Evolutionary conservation across 306 rosid species (phyloP), one percentile per base, ranked within the genome.

Genomic region (Cercis canadensis): DNA sequence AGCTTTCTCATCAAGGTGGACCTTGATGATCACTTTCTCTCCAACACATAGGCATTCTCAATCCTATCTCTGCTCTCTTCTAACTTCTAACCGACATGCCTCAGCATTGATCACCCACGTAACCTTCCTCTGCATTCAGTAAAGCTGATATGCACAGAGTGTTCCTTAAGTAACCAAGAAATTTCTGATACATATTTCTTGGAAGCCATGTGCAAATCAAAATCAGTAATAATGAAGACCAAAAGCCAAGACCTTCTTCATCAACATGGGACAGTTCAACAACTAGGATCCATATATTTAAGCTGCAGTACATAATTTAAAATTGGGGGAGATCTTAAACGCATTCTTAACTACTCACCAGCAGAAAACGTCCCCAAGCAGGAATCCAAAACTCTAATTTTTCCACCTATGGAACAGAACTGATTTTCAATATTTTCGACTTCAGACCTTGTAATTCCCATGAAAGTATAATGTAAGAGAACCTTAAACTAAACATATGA

Each of bases 91-190:
- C 3, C 29, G 2, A 1, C 2, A 24, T 24, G 3, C 29, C 29
- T 24, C 29, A 1, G 29, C 29, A n/a, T 24, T 24, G 29, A 24
- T 24, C 29, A 49, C 16, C 8, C 14, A 66, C 34, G 34, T 29
- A 11, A 37, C 24, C 39, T 67, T 49, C 24, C 19, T 32, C 62
- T 19, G 52, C 62, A 52, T 52, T 52, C 60, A 52, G 60, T n/a
- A 7, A 67, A 67, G 50, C 51, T 12, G 24, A 56, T 16, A 44
- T 6, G 14, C 55, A 68, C 31, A 56, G n/a, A 39, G 31, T 14
- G 41, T 21, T 68, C 46, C 14, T 10, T 19, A 57, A 56, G 52
- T 11, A 43, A 43, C 16, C 65, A 9, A 56, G 56, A 43, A 37
- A 56, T 56, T 57, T 16, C 41, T 11, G 1, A 17, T 12, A 17